Base-by-base conservation (phyloP, 257 asterid species). In the Striga asiatica region DNA sequence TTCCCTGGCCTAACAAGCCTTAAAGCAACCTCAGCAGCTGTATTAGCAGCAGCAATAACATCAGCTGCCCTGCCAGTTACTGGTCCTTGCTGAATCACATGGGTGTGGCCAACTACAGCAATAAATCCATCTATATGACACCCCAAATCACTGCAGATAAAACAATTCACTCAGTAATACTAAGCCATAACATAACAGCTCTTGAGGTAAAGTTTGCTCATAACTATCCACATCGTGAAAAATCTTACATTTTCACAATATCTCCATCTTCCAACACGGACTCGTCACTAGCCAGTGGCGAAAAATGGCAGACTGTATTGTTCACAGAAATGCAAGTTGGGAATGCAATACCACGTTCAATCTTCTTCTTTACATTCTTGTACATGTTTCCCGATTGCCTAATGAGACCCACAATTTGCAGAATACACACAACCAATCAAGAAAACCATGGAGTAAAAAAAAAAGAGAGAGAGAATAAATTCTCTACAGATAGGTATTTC, bases 51-150 rank as follows among this genome's bases (percentile, higher is more conserved):
- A 24, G 89, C 83, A 75, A 88, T 78, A 46, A 88, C 97, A 74
- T 88, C 97, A 65, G 97, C 97, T 50, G 86, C 87, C 58, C 83
- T 79, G 57, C 98, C 98, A 6, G 88, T 83, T 35, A 89, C 80
- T 7, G 94, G 93, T 5, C 93, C 97, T 56, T 83, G 79, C 57
- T 81, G 91, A 57, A 89, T 73, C 2, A 83, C 83, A 70, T 86
- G 96, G 41, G 94, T 85, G 57, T 89, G 98, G 3, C 84, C 98
- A 73, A 83, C 91, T 14, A 86, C 93, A 35, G 96, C 86, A 54
- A 89, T 89, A 69, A 86, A 89, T 2, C 98, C 98, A 83, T 89
- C 98, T 37, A 89, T 86, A 70, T 89, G 98, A 72, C 96, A 89
- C 49, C 98, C 98, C 91, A 86, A 74, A 72, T 89, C 98, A 63